Base-by-base conservation (phyloP, 2,329 filamentous ascomycete species). In the Beauveria asiatica region DNA sequence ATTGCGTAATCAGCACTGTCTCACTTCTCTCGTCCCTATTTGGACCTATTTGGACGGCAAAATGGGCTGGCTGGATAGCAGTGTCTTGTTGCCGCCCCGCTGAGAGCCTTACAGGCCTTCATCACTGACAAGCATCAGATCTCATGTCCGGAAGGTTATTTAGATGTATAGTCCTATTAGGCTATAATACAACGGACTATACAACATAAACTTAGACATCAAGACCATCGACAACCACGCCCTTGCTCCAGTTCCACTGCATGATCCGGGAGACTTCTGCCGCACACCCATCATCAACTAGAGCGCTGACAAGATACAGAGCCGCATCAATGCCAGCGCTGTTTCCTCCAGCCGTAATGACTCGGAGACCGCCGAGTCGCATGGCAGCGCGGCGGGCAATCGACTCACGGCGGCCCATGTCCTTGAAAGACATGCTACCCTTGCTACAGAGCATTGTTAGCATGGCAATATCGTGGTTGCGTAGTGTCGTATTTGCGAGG, bases 221-320 rank as follows among this genome's bases (percentile, higher is more conserved):
- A 72, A 92, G 85, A 64, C 89, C 89, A 72, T 93, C 89, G 67
- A 93, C 87, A 67, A 92, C 89, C 72, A 89, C 80, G 67, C 90
- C 90, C 85, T 92, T 93, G 73, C 83, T 83, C 91, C 91, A 96
- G 70, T 82, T 84, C 80, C 92, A 89, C 77, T 93, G 88, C 80
- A 94, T 85, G 65, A 83, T 67, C 64, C 86, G 83, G 69, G 88
- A 87, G 65, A 90, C 86, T 75, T 93, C 88, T 61, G 85, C 82
- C 64, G 90, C 90, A 62, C 86, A 81, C 58, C 89, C 88, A 69
- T 90, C 85, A 62, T 86, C 88, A 54, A 93, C 89, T 73, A 95
- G 76, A 66, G 90, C 89, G 74, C 87, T 89, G 73, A 95, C 86
- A 71, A 96, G 80, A 78, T 96, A 94, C 76, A 95, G 77, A 66